phyloP scores from a whole-genome alignment of 805 yeast species.

The Barnettozyma californica region DNA sequence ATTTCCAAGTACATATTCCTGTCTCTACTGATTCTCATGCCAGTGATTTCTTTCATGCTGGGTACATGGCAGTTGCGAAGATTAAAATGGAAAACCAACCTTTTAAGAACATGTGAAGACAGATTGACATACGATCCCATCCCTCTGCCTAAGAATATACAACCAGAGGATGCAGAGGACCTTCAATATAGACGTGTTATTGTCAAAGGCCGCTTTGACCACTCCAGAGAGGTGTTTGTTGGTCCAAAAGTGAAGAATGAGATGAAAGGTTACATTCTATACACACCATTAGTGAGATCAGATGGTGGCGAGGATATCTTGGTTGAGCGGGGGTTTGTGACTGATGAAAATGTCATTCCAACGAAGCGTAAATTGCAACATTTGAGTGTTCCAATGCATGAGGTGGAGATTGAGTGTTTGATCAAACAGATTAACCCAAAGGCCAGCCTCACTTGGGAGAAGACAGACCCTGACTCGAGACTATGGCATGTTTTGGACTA shows the following conservation, averaged over 20 bases:
- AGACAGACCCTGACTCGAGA: slow-evolving; percentile 59
- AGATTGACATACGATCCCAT: slow-evolving; percentile 68
- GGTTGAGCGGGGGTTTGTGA: slow-evolving; percentile 90
- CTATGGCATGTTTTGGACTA: slow-evolving; percentile 79
- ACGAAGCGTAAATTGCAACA: slow-evolving; percentile 53
- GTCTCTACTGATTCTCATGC: slow-evolving; percentile 59
- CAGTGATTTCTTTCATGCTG: slow-evolving; percentile 74
- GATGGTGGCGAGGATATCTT: slow-evolving; percentile 74
- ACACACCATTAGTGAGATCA: slow-evolving; percentile 75
- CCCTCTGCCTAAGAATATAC: slow-evolving; percentile 61
- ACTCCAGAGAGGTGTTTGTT: slow-evolving; percentile 81
- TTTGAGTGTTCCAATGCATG: slow-evolving; percentile 58
- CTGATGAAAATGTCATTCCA: slow-evolving; percentile 61
- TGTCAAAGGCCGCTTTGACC: slow-evolving; percentile 75
- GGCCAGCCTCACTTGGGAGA: slow-evolving; percentile 62
- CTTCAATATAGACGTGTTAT: slow-evolving; percentile 79
- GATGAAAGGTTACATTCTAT: slow-evolving; percentile 68
- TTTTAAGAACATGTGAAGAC: slow-evolving; percentile 81
- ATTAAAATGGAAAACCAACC: slow-evolving; percentile 79
- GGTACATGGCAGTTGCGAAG: slow-evolving; percentile 94
- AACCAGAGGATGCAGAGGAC: slow-evolving; percentile 60
- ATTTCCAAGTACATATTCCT: slow-evolving; percentile 30
- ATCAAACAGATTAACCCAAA: slow-evolving; percentile 64
- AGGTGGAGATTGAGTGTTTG: slow-evolving; percentile 66
- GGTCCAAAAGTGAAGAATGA: slow-evolving; percentile 83